A percentile compares a stretch with the other conserved stretches of the same genome.
phyloP scores from a whole-genome alignment of 2,329 filamentous ascomycete genomes.

The Paraphaeosphaeria sporulosa region DNA sequence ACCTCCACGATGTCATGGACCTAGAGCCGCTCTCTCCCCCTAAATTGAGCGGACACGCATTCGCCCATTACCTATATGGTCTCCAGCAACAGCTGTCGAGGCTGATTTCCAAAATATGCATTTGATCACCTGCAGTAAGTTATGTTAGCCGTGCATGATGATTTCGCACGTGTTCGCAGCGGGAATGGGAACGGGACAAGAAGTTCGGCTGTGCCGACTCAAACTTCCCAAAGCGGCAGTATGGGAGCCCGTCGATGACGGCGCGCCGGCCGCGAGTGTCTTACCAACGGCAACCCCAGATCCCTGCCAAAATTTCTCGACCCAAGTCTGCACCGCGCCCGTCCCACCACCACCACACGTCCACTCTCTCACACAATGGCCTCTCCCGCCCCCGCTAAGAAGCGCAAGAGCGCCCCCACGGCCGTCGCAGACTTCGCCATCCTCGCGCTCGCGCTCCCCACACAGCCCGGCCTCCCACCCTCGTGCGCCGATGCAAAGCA shows the following conservation, averaged over 20 bases:
- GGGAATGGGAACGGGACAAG: too few species aligned
- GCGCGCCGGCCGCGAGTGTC: too few species aligned
- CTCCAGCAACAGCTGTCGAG: too few species aligned
- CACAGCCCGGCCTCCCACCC: conserved; percentile 55
- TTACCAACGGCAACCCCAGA: conserved; percentile 12
- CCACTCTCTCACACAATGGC: conserved; percentile 23
- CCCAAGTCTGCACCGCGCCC: conserved; percentile 14
- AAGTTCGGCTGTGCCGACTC: too few species aligned
- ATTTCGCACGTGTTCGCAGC: too few species aligned
- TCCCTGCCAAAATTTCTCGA: conserved; percentile 44
- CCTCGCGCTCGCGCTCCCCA: conserved; percentile 69
- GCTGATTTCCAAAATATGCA: too few species aligned
- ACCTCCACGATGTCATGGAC: too few species aligned
- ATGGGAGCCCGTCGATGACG: too few species aligned
- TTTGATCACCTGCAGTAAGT: too few species aligned
- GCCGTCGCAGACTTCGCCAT: conserved; percentile 69
- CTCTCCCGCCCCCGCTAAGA: conserved; percentile 23
- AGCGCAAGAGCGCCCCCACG: conserved; percentile 29
- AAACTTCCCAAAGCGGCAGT: too few species aligned
- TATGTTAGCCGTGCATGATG: too few species aligned
- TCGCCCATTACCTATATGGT: too few species aligned
- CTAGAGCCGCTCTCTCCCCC: background rate
- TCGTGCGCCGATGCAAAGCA: conserved; percentile 65
- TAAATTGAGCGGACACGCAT: background rate
- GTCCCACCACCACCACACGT: conserved; percentile 13